Evolutionary conservation across 1,284 basidiomycete species (phyloP), one percentile per base, ranked within the genome.

Genomic region (Fistulina hepatica): DNA sequence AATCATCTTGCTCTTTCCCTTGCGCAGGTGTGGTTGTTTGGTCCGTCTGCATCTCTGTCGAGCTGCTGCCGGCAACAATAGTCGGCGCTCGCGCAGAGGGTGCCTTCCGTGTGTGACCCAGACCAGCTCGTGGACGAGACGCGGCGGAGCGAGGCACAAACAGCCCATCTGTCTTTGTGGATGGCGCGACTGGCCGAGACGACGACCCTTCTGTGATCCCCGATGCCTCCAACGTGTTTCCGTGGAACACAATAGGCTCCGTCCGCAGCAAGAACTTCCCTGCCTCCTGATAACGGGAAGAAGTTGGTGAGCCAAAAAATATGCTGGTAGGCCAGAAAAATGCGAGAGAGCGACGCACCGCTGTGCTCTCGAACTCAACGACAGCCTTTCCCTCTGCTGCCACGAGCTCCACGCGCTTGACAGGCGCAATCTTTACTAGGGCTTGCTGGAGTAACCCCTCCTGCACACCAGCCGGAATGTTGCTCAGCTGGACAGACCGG

Each of bases 361-460:
- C 77, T 21, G 69, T 64, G 38, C 63, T 81, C 39, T 79, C 72
- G 19, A 94, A 63, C 53, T 92, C 85, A 1, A 83, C 78, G 1
- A 83, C 60, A 2, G 90, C 92, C 53, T 91, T 79, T 12, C 67
- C 61, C 32, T 58, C 60, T 37, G 76, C 71, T 6, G 61, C 56
- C 47, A 88, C 82, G 2, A 93, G 66, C 51, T 91, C 85, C 0
- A 94, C 69, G 1, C 83, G 72, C 38, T 71, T 77, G 20, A 95
- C 76, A 4, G 64, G 57, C 1, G 73, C 73, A 31, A 82, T 57
- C 58, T 89, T 92, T 55, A 91, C 86, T 6, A 97, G 61, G 0
- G 65, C 63, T 63, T 97, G 92, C 51, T 97, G 92, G 16, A 97
- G 57, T 2, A 95, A 63, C 0, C 83, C 91, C 55, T 95, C 92